Conservation (phyloP, 2,329 filamentous ascomycete genomes). For the Blastomyces gilchristii region DNA sequence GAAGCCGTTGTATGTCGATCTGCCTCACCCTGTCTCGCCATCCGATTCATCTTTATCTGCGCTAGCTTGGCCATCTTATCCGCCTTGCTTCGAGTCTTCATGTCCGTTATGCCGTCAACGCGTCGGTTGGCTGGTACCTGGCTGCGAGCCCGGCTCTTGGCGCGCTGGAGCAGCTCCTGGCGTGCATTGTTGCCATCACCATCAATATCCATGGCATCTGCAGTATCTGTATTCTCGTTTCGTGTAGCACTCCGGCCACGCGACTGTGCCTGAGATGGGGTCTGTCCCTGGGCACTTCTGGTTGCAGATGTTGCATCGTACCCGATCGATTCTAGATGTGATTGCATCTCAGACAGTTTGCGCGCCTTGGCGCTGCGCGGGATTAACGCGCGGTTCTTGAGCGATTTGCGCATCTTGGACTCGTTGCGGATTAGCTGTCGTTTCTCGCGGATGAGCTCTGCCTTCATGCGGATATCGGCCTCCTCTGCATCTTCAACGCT, state of each 20-base stretch:
- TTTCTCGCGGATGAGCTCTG: slow-evolving; percentile 92
- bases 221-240: slow-evolving; percentile 51
- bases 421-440: slow-evolving; percentile 85
- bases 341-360: slow-evolving; percentile 76
- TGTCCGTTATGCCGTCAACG: slow-evolving; percentile 51
- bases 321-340: slow-evolving; percentile 72
- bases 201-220: slow-evolving; percentile 42
- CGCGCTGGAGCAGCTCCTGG: slow-evolving; percentile 47
- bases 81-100: slow-evolving; percentile 60
- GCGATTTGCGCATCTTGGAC: slow-evolving; percentile 83
- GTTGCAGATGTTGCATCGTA: slow-evolving; percentile 66
- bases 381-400: slow-evolving; percentile 95
- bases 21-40: slow-evolving; percentile 92
- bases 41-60: slow-evolving; percentile 98
- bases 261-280: slow-evolving; percentile 43
- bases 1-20: slow-evolving; percentile 79
- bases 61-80: slow-evolving; percentile 78
- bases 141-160: slow-evolving; percentile 58
- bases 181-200: slow-evolving; percentile 28
- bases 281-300: slow-evolving; percentile 55
- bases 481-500: slow-evolving; percentile 82
- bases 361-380: slow-evolving; percentile 73
- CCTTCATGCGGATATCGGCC: slow-evolving; percentile 79
- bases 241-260: slow-evolving; percentile 63
- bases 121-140: slow-evolving; percentile 41